Conservation (phyloP, 306 rosid genomes). For the Vigna nakashimae region DNA sequence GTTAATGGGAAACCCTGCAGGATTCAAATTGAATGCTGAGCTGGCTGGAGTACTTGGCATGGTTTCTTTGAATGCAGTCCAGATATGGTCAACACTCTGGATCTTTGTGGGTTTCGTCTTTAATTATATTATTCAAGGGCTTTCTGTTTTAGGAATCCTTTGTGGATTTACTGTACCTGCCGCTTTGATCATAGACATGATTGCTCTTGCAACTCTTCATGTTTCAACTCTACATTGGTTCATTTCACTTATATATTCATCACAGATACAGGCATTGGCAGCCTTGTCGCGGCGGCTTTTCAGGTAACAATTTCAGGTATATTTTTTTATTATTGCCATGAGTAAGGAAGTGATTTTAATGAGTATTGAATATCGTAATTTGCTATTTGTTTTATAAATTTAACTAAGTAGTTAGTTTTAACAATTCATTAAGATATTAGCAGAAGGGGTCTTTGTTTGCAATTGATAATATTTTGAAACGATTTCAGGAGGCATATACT, state of each 20-base stretch:
- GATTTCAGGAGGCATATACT: no score
- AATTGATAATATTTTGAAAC: no score
- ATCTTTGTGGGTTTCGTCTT: conserved; percentile 65
- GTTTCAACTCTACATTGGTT: conserved; percentile 86
- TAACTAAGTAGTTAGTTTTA: conserved; percentile 18
- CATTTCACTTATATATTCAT: conserved; percentile 84
- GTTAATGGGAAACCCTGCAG: conserved; percentile 98
- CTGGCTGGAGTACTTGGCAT: conserved; percentile 85
- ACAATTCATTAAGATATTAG: conserved; percentile 25
- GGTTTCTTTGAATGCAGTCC: conserved; percentile 85
- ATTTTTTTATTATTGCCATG: conserved; percentile 36
- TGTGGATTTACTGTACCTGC: conserved; percentile 84
- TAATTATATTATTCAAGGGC: conserved; percentile 65
- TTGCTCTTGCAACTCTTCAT: conserved; percentile 70
- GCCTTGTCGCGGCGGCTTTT: conserved; percentile 98
- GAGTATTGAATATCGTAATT: conserved; percentile 28
- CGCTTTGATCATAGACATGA: conserved; percentile 75
- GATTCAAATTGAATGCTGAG: conserved; percentile 93
- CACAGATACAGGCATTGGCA: conserved; percentile 85
- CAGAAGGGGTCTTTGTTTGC: no score
- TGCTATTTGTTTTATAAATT: conserved; percentile 17
- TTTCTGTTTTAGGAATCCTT: conserved; percentile 77
- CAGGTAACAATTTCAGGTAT: conserved; percentile 60
- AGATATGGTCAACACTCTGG: conserved; percentile 96
- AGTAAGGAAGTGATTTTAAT: conserved; percentile 34